These are phyloP conservation scores for Pleurotus platypus DNA, from an alignment of 768 basidiomycete species.

Conservation along the genomic window DNA sequence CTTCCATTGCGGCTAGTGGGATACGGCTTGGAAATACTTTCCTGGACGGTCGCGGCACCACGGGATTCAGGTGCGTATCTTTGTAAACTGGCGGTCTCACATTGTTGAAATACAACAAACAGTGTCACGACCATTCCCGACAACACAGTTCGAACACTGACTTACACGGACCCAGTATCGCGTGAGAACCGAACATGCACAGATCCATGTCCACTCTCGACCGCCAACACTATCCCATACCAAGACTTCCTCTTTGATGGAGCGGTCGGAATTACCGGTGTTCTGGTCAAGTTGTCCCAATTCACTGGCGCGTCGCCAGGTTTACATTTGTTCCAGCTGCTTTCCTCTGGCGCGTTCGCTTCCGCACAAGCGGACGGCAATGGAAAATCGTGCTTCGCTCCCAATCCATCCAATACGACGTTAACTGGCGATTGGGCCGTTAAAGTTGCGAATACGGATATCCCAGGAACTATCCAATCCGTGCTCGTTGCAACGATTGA, in stretches of 20 bases:
- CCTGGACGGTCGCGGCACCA: conserved; percentile 74
- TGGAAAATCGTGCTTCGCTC: conserved; percentile 70
- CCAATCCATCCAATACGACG: conserved; percentile 65
- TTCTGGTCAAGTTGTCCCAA: conserved; percentile 76
- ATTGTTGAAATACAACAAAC: not conserved
- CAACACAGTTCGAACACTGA: conserved; percentile 73
- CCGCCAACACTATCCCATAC: conserved; percentile 73
- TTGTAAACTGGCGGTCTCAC: not conserved
- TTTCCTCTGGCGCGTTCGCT: conserved; percentile 89
- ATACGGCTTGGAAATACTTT: conserved; percentile 92
- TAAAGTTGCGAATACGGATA: conserved; percentile 61
- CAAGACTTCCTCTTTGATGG: conserved; percentile 89
- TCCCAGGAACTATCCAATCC: conserved; percentile 75
- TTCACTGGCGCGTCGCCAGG: conserved; percentile 79
- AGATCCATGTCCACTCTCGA: conserved; percentile 73
- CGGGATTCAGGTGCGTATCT: conserved; percentile 72
- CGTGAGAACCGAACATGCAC: conserved; percentile 78
- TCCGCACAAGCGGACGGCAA: conserved; percentile 66
- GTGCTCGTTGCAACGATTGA: conserved; percentile 67
- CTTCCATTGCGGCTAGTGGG: conserved; percentile 71
- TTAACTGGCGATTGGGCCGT: conserved; percentile 69
- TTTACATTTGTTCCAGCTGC: conserved; percentile 85
- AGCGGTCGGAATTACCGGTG: conserved; percentile 73
- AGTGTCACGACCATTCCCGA: conserved; percentile 90
- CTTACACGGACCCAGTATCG: conserved; percentile 73